Conservation (phyloP, 108 stramenopile species). For the Mediolabrus comicus region DNA sequence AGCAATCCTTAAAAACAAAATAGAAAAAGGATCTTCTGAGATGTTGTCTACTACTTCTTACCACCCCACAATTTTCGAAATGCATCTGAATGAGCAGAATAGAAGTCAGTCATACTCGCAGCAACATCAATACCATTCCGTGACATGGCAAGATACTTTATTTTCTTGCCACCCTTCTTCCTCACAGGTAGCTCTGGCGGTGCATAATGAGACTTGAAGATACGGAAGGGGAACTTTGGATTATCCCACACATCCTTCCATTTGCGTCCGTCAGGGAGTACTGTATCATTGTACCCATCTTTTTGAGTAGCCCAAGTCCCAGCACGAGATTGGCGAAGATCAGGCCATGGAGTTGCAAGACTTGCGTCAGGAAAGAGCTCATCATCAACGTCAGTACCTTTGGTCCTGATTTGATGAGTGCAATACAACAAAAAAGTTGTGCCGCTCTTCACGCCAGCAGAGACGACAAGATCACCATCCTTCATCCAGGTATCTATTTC, state of each 20-base stretch:
- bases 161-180: conserved; percentile 32
- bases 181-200: conserved; percentile 37
- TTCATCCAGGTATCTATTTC: conserved; percentile 46
- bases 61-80: conserved; percentile 50
- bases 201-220: conserved; percentile 48
- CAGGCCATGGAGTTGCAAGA: conserved; percentile 42
- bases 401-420: conserved; percentile 50
- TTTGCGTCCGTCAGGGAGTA: conserved; percentile 24
- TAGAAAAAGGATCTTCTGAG: background rate
- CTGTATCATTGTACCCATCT: conserved; percentile 43
- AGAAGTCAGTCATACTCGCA: conserved; percentile 34
- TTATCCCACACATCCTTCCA: conserved; percentile 48
- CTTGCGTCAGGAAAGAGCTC: conserved; percentile 38
- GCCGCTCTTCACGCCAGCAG: conserved; percentile 40
- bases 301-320: conserved; percentile 40
- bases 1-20: background rate
- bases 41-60: conserved; percentile 1
- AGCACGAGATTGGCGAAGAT: conserved; percentile 33
- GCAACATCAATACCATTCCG: conserved; percentile 50
- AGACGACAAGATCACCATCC: conserved; percentile 45
- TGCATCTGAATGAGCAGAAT: conserved; percentile 24
- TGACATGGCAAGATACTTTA: conserved; percentile 49
- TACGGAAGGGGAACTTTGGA: conserved; percentile 46
- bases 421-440: conserved; percentile 51
- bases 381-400: conserved; percentile 33